Base-by-base conservation (phyloP, 2,329 filamentous ascomycete genomes). In the Penicillium sp. region DNA sequence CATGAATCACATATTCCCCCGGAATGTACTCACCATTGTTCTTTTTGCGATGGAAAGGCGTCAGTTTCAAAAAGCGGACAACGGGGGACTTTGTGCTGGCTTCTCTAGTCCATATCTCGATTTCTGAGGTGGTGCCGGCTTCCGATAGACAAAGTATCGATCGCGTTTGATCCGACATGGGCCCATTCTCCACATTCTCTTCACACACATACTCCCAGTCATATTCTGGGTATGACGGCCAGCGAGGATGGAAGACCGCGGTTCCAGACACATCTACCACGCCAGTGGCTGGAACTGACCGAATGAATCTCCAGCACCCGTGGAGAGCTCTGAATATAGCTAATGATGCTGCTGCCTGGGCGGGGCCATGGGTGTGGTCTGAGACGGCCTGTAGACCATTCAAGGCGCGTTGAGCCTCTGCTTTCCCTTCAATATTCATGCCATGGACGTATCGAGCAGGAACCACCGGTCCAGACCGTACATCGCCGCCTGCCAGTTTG, bases 261-360 rank as follows among this genome's bases (percentile, higher is more conserved):
- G 73, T 82, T 11, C 86, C 86, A 13, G 71, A 35, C 2, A 16
- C 0, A 70, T 2, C 80, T 68, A 22, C 67, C 70, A 55, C 78
- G 81, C 2, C 87, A 71, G 9, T 22, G 14, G 2, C 37, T 27
- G 31, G 10, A 27, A 10, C 14, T 75, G 74, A 1, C 82, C 76
- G 42, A 78, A 46, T 42, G 1, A 88, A 72, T 3, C 68, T 76
- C 87, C 87, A 91, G 3, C 74, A 72, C 6, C 87, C 87, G 27
- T 87, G 78, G 1, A 91, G 72, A 6, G 80, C 84, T 48, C 84
- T 73, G 62, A 89, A 91, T 0, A 87, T 78, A 4, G 84, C 86
- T 3, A 76, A 72, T 0, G 84, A 74, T 2, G 86, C 77, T 48
- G 83, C 87, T 3, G 69, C 68, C 0, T 68, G 1, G 63, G 70